phyloP scores from a whole-genome alignment of 352 stramenopile species.

The Phytopythium helicoides region DNA sequence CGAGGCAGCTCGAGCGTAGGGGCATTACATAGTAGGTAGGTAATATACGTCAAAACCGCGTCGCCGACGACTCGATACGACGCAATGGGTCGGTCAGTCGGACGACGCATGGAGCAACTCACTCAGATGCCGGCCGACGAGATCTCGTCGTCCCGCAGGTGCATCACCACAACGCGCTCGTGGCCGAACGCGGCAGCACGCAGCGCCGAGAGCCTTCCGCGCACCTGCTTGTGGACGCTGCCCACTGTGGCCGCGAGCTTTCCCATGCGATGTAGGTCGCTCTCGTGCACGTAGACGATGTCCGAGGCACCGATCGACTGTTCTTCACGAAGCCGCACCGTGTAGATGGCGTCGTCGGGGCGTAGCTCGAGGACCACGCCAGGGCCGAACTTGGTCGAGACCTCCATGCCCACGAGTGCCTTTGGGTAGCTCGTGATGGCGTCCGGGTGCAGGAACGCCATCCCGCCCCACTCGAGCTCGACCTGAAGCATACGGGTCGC shows the following conservation, averaged over 20 bases:
- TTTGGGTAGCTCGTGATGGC: conserved; percentile 73
- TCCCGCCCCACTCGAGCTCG: conserved; percentile 62
- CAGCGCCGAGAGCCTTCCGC: conserved; percentile 46
- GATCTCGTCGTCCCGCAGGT: conserved; percentile 36
- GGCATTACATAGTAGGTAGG: conserved; percentile 7
- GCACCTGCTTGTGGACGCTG: conserved; percentile 47
- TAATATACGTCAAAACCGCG: conserved; percentile 8
- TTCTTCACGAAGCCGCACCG: conserved; percentile 51
- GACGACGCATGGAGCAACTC: neutral
- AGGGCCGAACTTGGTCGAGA: conserved; percentile 72
- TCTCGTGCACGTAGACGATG: conserved; percentile 73
- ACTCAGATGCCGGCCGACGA: conserved; percentile 52
- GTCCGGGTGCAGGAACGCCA: conserved; percentile 51
- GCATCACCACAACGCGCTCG: conserved; percentile 39
- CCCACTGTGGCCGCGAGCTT: conserved; percentile 41
- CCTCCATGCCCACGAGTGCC: conserved; percentile 67
- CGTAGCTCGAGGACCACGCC: conserved; percentile 65
- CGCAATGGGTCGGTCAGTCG: neutral
- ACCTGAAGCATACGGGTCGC: conserved; percentile 48
- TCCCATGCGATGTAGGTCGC: conserved; percentile 48
- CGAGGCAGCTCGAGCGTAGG: neutral
- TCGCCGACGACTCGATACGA: neutral
- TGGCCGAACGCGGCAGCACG: conserved; percentile 22
- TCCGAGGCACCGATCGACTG: conserved; percentile 47
- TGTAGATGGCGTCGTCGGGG: conserved; percentile 70